Evolutionary conservation across 2,329 filamentous ascomycete species (phyloP).

Genomic region (Arthroderma uncinatum): DNA sequence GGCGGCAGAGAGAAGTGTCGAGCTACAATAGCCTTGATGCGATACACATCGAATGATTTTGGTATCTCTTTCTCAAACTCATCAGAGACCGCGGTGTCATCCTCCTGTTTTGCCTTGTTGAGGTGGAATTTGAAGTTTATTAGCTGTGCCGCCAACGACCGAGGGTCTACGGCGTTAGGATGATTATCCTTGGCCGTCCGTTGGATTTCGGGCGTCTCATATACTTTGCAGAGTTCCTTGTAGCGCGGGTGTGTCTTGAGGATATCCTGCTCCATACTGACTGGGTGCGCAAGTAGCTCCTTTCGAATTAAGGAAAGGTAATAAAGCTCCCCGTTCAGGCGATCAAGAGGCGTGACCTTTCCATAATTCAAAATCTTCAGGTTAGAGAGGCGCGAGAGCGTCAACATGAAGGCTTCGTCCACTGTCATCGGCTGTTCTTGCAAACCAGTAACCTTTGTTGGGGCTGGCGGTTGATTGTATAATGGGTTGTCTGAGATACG

Average conservation of each 20-base stretch:
- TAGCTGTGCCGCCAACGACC: slow-evolving; percentile 70
- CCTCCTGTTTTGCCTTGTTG: slow-evolving; percentile 9
- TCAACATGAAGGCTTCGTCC: slow-evolving; percentile 83
- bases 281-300: slow-evolving; percentile 46
- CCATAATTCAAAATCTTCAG: slow-evolving; percentile 52
- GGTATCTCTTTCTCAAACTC: slow-evolving; percentile 48
- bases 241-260: slow-evolving; percentile 60
- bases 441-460: slow-evolving; percentile 30
- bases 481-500: slow-evolving; percentile 80
- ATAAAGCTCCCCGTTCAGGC: slow-evolving; percentile 82
- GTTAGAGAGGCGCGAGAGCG: slow-evolving; percentile 59
- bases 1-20: slow-evolving; percentile 57
- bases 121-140: slow-evolving; percentile 49
- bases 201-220: slow-evolving; percentile 59
- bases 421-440: slow-evolving; percentile 37
- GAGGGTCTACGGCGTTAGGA: slow-evolving; percentile 48
- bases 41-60: slow-evolving; percentile 67
- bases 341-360: slow-evolving; percentile 58
- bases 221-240: slow-evolving; percentile 57
- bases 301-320: slow-evolving; percentile 76
- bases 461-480: slow-evolving; percentile 44
- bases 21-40: slow-evolving; percentile 65
- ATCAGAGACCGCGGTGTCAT: not conserved
- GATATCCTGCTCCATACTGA: slow-evolving; percentile 39
- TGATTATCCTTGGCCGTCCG: slow-evolving; percentile 34